These are phyloP conservation scores for Neurospora hispaniola DNA, from an alignment of 495 filamentous ascomycete genomes.

Conservation along the genomic window DNA sequence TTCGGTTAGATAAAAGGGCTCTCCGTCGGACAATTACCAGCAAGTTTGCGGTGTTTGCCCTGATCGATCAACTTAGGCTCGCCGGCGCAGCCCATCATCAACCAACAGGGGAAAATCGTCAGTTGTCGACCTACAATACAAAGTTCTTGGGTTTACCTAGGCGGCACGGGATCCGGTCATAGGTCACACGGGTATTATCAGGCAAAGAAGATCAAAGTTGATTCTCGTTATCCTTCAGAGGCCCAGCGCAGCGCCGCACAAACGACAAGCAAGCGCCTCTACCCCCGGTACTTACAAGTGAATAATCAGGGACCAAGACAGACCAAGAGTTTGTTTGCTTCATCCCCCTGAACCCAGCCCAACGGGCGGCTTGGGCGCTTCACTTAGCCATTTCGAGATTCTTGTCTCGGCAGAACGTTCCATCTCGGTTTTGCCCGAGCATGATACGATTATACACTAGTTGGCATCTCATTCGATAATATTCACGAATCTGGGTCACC, in stretches of 20 bases:
- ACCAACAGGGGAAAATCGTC: background rate
- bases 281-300: constrained; percentile 1
- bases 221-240: background rate
- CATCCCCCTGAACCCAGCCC: background rate
- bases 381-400: background rate
- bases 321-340: background rate
- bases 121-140: constrained; percentile 4
- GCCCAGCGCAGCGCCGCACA: too few relatives aligned
- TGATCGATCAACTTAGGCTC: background rate
- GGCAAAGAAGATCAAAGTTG: constrained; percentile 1
- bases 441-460: background rate
- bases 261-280: background rate
- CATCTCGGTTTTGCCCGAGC: background rate
- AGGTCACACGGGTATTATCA: background rate
- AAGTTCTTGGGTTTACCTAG: background rate
- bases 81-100: background rate
- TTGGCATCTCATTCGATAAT: background rate
- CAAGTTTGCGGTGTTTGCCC: background rate
- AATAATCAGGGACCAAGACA: background rate
- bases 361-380: background rate
- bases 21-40: background rate
- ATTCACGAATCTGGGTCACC: background rate
- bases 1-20: background rate
- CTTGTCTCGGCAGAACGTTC: background rate
- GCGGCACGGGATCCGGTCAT: constrained; percentile 4